phyloP scores from a whole-genome alignment of 306 rosid species.

The Quercus glauca region DNA sequence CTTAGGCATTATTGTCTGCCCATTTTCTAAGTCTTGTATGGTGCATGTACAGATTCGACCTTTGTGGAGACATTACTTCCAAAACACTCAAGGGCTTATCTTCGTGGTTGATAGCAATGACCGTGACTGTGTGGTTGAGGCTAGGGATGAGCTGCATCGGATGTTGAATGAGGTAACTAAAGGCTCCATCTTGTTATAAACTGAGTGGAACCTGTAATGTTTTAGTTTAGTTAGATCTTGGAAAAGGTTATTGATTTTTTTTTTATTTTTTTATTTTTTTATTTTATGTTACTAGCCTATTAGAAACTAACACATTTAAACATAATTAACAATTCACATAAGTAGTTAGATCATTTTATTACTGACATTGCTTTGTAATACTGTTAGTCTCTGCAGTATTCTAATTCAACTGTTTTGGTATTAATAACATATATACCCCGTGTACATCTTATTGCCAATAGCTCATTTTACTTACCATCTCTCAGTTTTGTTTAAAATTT shows the following conservation, averaged over 20 bases:
- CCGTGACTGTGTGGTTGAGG: constrained; percentile 60
- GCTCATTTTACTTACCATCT: neutral
- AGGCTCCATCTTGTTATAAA: neutral
- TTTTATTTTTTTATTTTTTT: neutral
- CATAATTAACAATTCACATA: too few species aligned
- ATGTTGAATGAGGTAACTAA: constrained; percentile 60
- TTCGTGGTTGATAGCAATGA: constrained; percentile 65
- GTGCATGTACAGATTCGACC: constrained; percentile 38
- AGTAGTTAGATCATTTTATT: neutral
- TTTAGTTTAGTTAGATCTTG: neutral
- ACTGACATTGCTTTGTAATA: neutral
- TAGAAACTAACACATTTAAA: neutral
- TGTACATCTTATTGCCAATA: neutral
- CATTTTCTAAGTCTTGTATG: neutral
- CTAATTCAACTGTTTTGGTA: neutral
- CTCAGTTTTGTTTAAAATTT: neutral
- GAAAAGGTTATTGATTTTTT: neutral
- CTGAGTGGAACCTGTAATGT: neutral
- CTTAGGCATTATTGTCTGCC: neutral
- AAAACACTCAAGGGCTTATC: constrained; percentile 60
- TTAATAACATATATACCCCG: neutral
- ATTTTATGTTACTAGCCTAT: neutral
- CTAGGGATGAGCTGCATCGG: constrained; percentile 47
- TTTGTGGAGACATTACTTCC: constrained; percentile 59
- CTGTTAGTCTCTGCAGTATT: neutral